A percentile compares a stretch with the other conserved stretches of the same genome.
phyloP scores from a whole-genome alignment of 1,139 yeast species.

The Scheffersomyces titani region DNA sequence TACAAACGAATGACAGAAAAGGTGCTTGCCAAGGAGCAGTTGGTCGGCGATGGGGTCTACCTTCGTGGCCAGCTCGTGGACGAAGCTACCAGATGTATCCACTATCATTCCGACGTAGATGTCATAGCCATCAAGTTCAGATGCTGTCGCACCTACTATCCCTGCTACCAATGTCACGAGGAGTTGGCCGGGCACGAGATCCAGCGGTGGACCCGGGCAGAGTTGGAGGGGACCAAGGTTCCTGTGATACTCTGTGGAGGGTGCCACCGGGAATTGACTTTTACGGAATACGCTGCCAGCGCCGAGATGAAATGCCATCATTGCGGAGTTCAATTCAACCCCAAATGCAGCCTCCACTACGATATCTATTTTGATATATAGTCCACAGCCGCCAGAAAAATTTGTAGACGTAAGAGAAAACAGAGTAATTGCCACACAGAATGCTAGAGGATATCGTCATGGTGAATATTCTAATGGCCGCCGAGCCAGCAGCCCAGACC shows the following conservation, averaged over 20 bases:
- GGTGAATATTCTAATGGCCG: neutral
- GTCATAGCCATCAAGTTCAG: conserved; percentile 45
- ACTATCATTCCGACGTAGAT: conserved; percentile 37
- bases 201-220: conserved; percentile 18
- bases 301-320: conserved; percentile 18
- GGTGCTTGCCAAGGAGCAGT: neutral
- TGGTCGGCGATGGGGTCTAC: neutral
- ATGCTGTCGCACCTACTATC: conserved; percentile 40
- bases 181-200: conserved; percentile 17
- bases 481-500: neutral
- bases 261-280: conserved; percentile 32
- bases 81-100: conserved; percentile 37
- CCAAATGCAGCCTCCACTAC: conserved; percentile 40
- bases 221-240: conserved; percentile 12
- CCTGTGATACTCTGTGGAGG: conserved; percentile 39
- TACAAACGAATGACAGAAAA: neutral
- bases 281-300: conserved; percentile 8
- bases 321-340: conserved; percentile 37
- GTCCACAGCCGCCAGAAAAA: neutral
- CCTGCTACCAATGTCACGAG: conserved; percentile 44
- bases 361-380: conserved; percentile 32
- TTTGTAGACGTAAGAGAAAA: neutral
- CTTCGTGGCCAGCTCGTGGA: conserved; percentile 28
- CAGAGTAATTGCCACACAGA: neutral
- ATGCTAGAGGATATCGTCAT: neutral